Conservation (phyloP, 2,329 filamentous ascomycete species). For the Aspergillus sp. region DNA sequence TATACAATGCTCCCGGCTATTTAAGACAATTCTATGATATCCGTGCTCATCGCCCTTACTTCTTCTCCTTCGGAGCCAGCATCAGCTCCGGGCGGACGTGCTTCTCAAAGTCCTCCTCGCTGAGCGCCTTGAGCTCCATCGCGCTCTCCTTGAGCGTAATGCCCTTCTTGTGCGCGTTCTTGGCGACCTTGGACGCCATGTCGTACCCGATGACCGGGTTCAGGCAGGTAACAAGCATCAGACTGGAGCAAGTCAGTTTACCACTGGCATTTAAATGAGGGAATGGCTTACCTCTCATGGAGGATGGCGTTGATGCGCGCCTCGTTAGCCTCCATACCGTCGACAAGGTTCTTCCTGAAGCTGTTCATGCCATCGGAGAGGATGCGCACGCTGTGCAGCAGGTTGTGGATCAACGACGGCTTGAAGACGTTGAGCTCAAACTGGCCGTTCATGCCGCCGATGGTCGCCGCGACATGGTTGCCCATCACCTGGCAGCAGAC, state of each 20-base stretch:
- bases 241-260: slow-evolving; percentile 42
- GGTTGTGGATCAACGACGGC: slow-evolving; percentile 88
- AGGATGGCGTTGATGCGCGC: slow-evolving; percentile 80
- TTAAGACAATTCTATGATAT: not conserved
- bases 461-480: slow-evolving; percentile 86
- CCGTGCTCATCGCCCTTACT: slow-evolving; percentile 29
- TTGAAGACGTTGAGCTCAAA: slow-evolving; percentile 99
- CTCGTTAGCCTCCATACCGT: slow-evolving; percentile 84
- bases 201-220: slow-evolving; percentile 97
- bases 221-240: slow-evolving; percentile 97
- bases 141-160: slow-evolving; percentile 87
- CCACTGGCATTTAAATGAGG: too few species aligned
- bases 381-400: slow-evolving; percentile 83
- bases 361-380: slow-evolving; percentile 87
- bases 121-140: slow-evolving; percentile 83
- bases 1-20: slow-evolving; percentile 8
- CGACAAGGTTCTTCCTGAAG: slow-evolving; percentile 88
- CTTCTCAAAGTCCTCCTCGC: slow-evolving; percentile 78
- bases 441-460: slow-evolving; percentile 94
- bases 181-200: slow-evolving; percentile 93
- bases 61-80: slow-evolving; percentile 69
- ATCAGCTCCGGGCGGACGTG: slow-evolving; percentile 91
- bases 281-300: slow-evolving; percentile 75
- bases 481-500: slow-evolving; percentile 96
- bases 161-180: slow-evolving; percentile 98